These are phyloP conservation scores for Pulveroboletus sp. DNA, from an alignment of 1,284 basidiomycete genomes.

Conservation along the genomic window DNA sequence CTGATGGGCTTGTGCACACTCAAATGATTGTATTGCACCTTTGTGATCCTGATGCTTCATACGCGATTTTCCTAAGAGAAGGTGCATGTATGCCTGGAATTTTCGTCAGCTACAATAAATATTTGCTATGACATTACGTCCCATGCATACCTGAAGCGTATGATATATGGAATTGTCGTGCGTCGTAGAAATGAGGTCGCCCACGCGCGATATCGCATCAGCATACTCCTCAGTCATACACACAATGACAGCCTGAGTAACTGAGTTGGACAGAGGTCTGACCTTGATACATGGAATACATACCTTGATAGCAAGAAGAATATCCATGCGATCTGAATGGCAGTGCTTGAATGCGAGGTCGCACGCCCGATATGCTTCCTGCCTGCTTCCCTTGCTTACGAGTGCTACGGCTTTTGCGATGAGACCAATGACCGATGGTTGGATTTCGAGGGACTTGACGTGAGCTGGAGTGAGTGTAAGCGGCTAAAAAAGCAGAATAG, in stretches of 20 bases:
- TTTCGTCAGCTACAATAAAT: too few species aligned
- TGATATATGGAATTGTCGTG: neutral
- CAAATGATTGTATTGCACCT: neutral
- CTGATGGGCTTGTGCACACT: neutral
- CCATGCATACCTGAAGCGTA: neutral
- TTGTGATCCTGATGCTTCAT: neutral
- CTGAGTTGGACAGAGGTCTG: neutral
- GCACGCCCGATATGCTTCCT: neutral
- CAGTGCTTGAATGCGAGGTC: neutral
- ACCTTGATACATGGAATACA: neutral
- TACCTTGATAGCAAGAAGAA: neutral
- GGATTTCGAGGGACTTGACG: neutral
- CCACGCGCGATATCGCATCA: neutral
- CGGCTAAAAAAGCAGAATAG: too few species aligned
- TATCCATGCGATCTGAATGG: neutral
- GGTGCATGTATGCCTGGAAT: neutral
- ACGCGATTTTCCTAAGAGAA: neutral
- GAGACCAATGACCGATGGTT: neutral
- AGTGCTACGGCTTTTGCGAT: slow-evolving; percentile 1
- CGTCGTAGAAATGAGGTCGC: neutral
- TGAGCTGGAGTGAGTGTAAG: too few species aligned
- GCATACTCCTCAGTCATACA: neutral
- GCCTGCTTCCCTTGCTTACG: neutral
- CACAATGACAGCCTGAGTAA: neutral
- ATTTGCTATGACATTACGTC: too few species aligned